phyloP scores from a whole-genome alignment of 2,329 filamentous ascomycete species.

The Botryosphaeria agaves region DNA sequence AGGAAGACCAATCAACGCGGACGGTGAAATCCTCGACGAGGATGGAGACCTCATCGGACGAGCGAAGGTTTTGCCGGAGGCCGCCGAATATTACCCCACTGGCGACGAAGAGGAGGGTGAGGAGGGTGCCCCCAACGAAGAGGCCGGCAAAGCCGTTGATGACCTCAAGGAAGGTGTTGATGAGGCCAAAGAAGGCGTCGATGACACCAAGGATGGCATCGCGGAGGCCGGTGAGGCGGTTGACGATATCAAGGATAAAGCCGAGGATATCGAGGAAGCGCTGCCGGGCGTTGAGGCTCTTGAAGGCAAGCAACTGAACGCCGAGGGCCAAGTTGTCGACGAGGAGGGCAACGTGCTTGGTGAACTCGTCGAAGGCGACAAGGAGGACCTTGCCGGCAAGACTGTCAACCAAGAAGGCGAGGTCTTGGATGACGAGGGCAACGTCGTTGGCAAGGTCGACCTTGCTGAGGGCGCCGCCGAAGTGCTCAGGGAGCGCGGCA shows the following conservation, averaged over 20 bases:
- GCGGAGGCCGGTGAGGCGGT: constrained; percentile 12
- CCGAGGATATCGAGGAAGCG: constrained; percentile 25
- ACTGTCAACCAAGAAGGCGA: constrained; percentile 33
- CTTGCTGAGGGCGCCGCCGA: constrained; percentile 31
- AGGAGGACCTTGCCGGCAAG: constrained; percentile 25
- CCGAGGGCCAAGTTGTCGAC: constrained; percentile 30
- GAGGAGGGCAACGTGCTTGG: constrained; percentile 31
- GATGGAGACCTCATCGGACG: constrained; percentile 35
- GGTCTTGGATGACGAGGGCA: constrained; percentile 31
- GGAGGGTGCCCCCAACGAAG: constrained; percentile 9
- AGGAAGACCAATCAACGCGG: constrained; percentile 31
- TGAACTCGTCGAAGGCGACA: constrained; percentile 26
- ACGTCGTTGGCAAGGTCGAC: constrained; percentile 32
- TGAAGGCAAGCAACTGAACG: constrained; percentile 32
- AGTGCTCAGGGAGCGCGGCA: constrained; percentile 23
- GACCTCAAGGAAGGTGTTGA: constrained; percentile 3
- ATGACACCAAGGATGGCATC: constrained; percentile 11
- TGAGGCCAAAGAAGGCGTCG: constrained; percentile 10
- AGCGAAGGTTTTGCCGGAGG: constrained; percentile 31
- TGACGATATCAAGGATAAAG: constrained; percentile 13
- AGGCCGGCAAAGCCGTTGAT: constrained; percentile 9
- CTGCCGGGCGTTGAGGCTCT: constrained; percentile 34
- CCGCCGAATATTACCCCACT: too few relatives aligned
- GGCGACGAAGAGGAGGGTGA: constrained; percentile 11
- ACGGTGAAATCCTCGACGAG: constrained; percentile 37